These are phyloP conservation scores for Jamesozyma lodderae DNA, from an alignment of 805 yeast genomes.

Conservation along the genomic window DNA sequence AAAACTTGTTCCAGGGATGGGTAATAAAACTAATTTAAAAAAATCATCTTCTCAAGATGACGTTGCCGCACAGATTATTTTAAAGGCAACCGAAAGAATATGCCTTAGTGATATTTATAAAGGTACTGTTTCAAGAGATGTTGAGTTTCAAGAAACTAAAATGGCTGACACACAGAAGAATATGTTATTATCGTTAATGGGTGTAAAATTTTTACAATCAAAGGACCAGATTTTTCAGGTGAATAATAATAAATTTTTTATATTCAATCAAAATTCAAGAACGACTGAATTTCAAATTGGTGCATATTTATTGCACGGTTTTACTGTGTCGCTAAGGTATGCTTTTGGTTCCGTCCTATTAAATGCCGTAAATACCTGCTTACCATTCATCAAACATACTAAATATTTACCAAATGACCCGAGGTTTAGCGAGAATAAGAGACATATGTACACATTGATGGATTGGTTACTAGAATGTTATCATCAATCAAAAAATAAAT, in stretches of 20 bases:
- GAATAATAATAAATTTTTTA: constrained; percentile 18
- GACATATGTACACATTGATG: constrained; percentile 10
- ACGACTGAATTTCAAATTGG: constrained; percentile 15
- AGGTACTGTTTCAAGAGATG: constrained; percentile 10
- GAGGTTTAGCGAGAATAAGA: constrained; percentile 11
- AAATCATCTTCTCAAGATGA: constrained; percentile 9
- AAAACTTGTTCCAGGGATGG: not conserved
- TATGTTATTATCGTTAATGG: constrained; percentile 13
- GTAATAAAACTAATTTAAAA: not conserved
- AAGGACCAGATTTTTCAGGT: constrained; percentile 14
- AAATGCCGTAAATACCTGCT: constrained; percentile 13
- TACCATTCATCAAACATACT: constrained; percentile 17
- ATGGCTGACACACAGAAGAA: constrained; percentile 14
- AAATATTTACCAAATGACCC: constrained; percentile 19
- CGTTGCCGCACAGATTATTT: no score
- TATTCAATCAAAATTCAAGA: constrained; percentile 9
- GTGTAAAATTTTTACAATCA: constrained; percentile 13
- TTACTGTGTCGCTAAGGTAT: constrained; percentile 14
- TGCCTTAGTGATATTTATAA: constrained; percentile 15
- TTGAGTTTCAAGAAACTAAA: constrained; percentile 16
- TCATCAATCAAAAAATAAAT: constrained; percentile 3
- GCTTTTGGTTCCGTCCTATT: constrained; percentile 16
- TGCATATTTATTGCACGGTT: constrained; percentile 17
- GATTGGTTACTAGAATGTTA: constrained; percentile 20
- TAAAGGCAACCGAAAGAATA: constrained; percentile 13